phyloP scores from a whole-genome alignment of 2,329 filamentous ascomycete species.

The Sporothrix curviconia region DNA sequence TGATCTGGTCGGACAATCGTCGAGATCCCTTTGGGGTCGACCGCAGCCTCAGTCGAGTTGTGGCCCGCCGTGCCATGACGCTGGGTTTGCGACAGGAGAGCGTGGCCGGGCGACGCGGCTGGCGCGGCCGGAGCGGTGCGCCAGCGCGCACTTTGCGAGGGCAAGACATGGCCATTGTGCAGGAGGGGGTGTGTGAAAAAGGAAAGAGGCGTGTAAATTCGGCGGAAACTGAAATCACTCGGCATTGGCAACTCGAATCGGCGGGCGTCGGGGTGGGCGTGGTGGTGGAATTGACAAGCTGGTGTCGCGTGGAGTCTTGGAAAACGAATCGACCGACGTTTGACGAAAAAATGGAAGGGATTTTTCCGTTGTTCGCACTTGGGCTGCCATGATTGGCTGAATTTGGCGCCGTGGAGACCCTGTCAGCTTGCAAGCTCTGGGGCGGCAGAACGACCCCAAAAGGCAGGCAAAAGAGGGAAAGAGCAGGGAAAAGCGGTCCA shows the following conservation, averaged over 20 bases:
- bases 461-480: no score
- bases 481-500: background rate
- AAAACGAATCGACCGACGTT: slow-evolving; percentile 10
- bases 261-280: no score
- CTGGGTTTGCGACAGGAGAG: no score
- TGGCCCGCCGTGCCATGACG: slow-evolving; percentile 66
- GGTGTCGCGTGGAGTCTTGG: slow-evolving; percentile 1
- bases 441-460: no score
- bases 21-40: slow-evolving; percentile 87
- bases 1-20: slow-evolving; percentile 97
- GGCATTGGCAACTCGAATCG: no score
- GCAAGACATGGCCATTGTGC: slow-evolving; percentile 55
- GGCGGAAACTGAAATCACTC: background rate
- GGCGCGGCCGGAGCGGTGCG: slow-evolving; percentile 50
- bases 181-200: background rate
- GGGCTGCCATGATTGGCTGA: slow-evolving; percentile 11
- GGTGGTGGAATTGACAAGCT: background rate
- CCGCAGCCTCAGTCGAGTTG: slow-evolving; percentile 75
- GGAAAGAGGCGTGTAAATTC: background rate
- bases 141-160: slow-evolving; percentile 59
- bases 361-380: slow-evolving; percentile 11
- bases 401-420: background rate
- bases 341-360: slow-evolving; percentile 13
- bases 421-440: background rate
- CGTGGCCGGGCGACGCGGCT: slow-evolving; percentile 35